Conservation (phyloP, 2,329 filamentous ascomycete genomes). For the Epichloe hybrida region DNA sequence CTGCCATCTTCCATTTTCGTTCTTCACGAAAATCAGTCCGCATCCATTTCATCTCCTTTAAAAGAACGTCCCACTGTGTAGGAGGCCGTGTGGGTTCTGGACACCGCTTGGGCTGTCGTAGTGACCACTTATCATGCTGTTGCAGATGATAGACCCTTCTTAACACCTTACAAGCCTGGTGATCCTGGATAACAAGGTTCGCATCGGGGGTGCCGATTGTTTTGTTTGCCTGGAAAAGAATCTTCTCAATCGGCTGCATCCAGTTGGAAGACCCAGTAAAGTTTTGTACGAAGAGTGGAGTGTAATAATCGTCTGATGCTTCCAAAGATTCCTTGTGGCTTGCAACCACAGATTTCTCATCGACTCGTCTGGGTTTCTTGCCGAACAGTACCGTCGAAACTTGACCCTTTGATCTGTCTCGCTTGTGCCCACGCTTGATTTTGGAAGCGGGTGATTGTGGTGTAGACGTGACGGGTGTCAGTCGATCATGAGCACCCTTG, state of each 20-base stretch:
- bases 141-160: conserved; percentile 83
- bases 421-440: conserved; percentile 26
- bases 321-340: conserved; percentile 28
- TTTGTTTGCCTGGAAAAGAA: conserved; percentile 76
- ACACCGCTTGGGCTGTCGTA: conserved; percentile 76
- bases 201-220: conserved; percentile 78
- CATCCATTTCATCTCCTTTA: conserved; percentile 97
- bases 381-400: conserved; percentile 68
- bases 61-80: conserved; percentile 72
- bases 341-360: conserved; percentile 32
- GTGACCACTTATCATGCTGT: conserved; percentile 81
- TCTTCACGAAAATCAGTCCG: conserved; percentile 91
- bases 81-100: conserved; percentile 65
- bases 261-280: conserved; percentile 41
- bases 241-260: conserved; percentile 53
- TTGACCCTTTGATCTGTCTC: conserved; percentile 48
- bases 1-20: conserved; percentile 79
- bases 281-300: conserved; percentile 46
- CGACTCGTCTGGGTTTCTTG: conserved; percentile 41
- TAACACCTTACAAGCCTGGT: conserved; percentile 75
- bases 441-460: conserved; percentile 28
- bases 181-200: conserved; percentile 69
- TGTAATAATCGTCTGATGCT: conserved; percentile 49
- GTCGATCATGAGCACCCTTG: conserved; percentile 19
- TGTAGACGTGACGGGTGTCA: conserved; percentile 28